Percentiles rank a stretch among this genome's conserved stretches.
Conservation (phyloP, 2,329 filamentous ascomycete species). For the Penicillium brasilianum region DNA sequence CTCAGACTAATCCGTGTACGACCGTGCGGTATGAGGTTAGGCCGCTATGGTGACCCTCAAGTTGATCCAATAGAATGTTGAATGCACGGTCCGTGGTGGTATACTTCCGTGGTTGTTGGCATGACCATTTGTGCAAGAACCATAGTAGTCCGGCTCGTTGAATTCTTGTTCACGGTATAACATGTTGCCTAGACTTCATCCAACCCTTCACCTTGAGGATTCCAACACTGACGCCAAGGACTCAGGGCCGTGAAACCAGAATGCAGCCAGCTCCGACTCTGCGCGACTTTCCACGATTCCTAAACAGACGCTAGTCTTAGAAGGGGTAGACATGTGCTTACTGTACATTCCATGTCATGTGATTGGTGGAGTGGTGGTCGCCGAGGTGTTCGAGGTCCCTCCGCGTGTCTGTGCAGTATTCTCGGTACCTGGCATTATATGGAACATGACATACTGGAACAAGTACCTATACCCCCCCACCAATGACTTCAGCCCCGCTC, state of each 20-base stretch:
- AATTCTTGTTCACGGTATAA: too few relatives aligned
- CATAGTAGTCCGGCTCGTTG: not conserved
- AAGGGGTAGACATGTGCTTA: conserved; percentile 5
- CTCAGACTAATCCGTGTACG: conserved; percentile 4
- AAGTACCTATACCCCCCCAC: conserved; percentile 15
- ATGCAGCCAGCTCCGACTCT: conserved; percentile 1
- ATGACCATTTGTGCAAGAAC: not conserved
- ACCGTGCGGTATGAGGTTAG: conserved; percentile 18
- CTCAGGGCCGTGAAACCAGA: conserved; percentile 3
- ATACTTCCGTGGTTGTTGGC: not conserved
- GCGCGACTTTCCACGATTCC: conserved; percentile 20
- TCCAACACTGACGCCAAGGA: not conserved
- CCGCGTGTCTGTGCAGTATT: not conserved
- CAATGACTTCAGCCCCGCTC: conserved; percentile 24
- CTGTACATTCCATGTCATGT: not conserved
- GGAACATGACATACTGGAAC: fast-evolving
- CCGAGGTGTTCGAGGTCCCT: not conserved
- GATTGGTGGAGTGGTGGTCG: conserved; percentile 19
- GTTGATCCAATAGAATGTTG: conserved; percentile 9
- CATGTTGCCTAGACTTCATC: not conserved
- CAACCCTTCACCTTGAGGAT: not conserved
- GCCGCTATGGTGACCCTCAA: not conserved
- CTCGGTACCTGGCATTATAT: conserved; percentile 4
- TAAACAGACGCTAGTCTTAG: conserved; percentile 6
- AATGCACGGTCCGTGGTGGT: conserved; percentile 12